A percentile compares a stretch with the other conserved stretches of the same genome.
Conservation (phyloP, 148 eudicot species). For the Heliosperma pusillum region DNA sequence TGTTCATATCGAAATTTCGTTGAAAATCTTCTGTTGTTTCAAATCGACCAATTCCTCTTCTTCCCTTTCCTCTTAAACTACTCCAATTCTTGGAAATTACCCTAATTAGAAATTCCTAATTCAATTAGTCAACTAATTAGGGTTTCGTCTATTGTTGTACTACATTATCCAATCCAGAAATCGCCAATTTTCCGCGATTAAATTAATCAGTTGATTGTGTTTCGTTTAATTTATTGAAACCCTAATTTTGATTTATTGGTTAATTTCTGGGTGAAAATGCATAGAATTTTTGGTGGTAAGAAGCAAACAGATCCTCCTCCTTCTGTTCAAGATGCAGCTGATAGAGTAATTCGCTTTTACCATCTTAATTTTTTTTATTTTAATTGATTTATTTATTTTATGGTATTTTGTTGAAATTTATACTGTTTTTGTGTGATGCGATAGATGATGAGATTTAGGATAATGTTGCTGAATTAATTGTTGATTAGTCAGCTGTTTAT, state of each 20-base stretch:
- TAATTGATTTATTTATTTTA: not conserved
- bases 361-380: not conserved
- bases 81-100: not conserved
- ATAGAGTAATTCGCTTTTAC: not conserved
- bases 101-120: not conserved
- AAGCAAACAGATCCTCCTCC: conserved; percentile 10
- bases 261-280: not conserved
- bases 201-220: too few relatives aligned
- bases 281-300: conserved; percentile 7
- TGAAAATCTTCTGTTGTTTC: too few relatives aligned
- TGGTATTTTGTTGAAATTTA: not conserved
- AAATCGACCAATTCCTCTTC: too few relatives aligned
- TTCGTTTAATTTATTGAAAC: too few relatives aligned
- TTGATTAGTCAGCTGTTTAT: not conserved
- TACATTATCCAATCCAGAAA: not conserved
- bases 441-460: not conserved
- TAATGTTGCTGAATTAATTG: not conserved
- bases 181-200: too few relatives aligned
- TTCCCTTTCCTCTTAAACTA: not conserved
- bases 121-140: not conserved
- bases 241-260: not conserved
- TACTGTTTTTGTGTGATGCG: not conserved
- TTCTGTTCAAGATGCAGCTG: conserved; percentile 2
- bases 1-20: too few relatives aligned
- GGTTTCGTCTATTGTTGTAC: not conserved